Base-by-base conservation (phyloP, 2,329 filamentous ascomycete genomes). In the Colletotrichum zoysiae region DNA sequence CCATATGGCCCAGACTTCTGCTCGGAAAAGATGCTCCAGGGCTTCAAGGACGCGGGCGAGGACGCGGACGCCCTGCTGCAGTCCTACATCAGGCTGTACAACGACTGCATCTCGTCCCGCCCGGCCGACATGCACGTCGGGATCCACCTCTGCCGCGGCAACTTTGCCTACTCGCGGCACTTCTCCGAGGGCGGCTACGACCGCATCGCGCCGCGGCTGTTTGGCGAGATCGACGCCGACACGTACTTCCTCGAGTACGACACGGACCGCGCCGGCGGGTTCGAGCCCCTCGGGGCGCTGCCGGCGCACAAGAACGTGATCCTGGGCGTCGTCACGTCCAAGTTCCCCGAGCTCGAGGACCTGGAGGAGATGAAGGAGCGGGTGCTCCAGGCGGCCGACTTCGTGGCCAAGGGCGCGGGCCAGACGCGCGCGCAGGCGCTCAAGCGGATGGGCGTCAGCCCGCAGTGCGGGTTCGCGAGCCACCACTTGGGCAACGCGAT, bases 51-150 rank as follows among this genome's bases (percentile, higher is more conserved):
- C 2, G 71, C 68, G 18, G 71, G 71, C 30, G 71, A 73, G 18
- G 71, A 73, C 53, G 55, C 68, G 2, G 74, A 93, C 48, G 87
- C 89, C 73, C 87, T 93, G 74, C 87, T 94, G 62, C 88, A 92
- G 75, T 85, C 88, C 42, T 94, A 94, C 78, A 88, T 94, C 79
- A 87, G 89, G 79, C 88, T 92, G 76, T 93, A 94, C 85, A 94
- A 94, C 78, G 90, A 92, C 78, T 91, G 89, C 78, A 86, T 93
- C 76, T 82, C 84, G 38, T 84, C 85, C 74, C 85, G 89, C 0
- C 91, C 91, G 0, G 81, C 83, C 7, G 91, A 92, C 75, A 87
- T 94, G 80, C 91, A 93, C 76, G 83, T 93, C 3, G 92, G 92
- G 20, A 87, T 94, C 14, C 92, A 94, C 79, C 83, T 94, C 71